These are phyloP conservation scores for Coniochaeta prunicola DNA, from an alignment of 2,329 filamentous ascomycete species.

Conservation along the genomic window DNA sequence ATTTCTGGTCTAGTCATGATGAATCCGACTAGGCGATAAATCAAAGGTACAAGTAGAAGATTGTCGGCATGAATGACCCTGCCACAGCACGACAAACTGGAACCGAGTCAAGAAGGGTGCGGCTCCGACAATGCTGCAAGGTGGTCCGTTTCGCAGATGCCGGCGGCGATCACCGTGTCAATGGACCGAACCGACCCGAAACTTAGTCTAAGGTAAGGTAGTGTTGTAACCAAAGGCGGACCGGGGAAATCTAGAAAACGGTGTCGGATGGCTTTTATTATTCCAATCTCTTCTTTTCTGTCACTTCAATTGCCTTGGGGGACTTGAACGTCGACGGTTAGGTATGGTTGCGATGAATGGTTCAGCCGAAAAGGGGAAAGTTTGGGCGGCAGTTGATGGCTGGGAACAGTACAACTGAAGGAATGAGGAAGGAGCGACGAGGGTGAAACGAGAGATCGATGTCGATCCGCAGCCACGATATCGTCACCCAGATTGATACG, in stretches of 20 bases:
- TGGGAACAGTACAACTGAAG: not conserved
- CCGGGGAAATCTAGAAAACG: not conserved
- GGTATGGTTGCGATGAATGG: not conserved
- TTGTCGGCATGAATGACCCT: not conserved
- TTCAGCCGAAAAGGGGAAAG: not conserved
- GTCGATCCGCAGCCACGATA: not conserved
- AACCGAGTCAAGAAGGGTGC: not conserved
- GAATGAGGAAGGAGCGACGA: not conserved
- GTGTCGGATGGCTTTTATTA: not conserved
- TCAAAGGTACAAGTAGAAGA: not conserved
- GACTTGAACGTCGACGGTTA: not conserved
- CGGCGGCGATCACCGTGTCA: not conserved
- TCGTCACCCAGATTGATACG: not conserved
- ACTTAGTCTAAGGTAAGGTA: no score
- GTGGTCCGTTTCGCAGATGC: not conserved
- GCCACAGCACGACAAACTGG: not conserved
- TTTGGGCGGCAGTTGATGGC: not conserved
- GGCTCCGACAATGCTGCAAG: not conserved
- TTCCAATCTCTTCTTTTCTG: not conserved
- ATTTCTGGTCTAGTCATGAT: conserved; percentile 54
- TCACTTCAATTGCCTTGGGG: not conserved
- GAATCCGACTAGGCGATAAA: conserved; percentile 16
- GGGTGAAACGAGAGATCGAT: not conserved
- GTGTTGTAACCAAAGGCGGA: not conserved
- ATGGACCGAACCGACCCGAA: conserved; percentile 1